A percentile compares a stretch with the other conserved stretches of the same genome.
phyloP scores from a whole-genome alignment of 1,139 yeast species.

The Chernovozyma aurita region DNA sequence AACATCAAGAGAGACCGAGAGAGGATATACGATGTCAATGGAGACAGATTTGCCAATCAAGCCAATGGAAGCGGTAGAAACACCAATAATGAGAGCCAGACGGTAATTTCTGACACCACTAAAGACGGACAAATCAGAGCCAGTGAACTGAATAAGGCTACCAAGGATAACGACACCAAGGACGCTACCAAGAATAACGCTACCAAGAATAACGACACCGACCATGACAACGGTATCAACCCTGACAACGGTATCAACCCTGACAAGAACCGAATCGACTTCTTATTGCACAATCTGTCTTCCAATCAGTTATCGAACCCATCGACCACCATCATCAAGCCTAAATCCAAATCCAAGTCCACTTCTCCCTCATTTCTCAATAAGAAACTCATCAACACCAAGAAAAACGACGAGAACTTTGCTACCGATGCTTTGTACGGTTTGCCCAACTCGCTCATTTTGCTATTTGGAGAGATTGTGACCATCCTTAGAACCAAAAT shows the following conservation, averaged over 20 bases:
- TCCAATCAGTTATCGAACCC: too few species aligned
- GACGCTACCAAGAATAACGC: too few species aligned
- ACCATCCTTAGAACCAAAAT: constrained; percentile 59
- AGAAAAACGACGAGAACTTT: constrained; percentile 49
- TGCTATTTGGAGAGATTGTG: constrained; percentile 68
- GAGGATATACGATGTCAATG: constrained; percentile 38
- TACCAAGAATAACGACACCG: too few species aligned
- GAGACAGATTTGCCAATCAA: constrained; percentile 24
- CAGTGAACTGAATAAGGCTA: too few species aligned
- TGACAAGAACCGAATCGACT: too few species aligned
- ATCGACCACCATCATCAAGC: neutral
- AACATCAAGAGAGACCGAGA: constrained; percentile 35
- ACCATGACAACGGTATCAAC: neutral
- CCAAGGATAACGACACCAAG: too few species aligned
- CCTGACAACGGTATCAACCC: neutral
- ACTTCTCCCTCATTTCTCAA: constrained; percentile 42
- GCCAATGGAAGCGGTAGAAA: neutral
- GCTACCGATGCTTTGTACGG: constrained; percentile 84
- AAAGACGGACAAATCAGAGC: too few species aligned
- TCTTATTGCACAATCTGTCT: too few species aligned
- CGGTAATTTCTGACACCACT: neutral
- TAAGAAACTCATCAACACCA: constrained; percentile 40
- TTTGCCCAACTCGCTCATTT: constrained; percentile 72
- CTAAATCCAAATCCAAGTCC: constrained; percentile 6
- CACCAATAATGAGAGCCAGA: neutral